A percentile compares a stretch with the other conserved stretches of the same genome.
These are phyloP conservation scores for Sodiomyces alkalinus DNA, from an alignment of 2,329 filamentous ascomycete species.

Conservation along the genomic window DNA sequence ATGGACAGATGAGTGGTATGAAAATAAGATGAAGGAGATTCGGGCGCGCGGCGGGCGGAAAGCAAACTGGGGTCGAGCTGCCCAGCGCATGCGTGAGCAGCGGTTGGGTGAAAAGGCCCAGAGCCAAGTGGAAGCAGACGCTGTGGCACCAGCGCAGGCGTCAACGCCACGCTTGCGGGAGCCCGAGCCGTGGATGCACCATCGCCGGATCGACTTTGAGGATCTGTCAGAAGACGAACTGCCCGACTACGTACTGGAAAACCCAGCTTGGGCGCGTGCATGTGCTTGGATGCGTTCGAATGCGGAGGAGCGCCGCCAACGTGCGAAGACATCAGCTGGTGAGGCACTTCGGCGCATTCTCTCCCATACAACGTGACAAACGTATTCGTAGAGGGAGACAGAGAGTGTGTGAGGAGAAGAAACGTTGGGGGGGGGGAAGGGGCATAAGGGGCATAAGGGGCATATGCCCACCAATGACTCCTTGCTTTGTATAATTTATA, in stretches of 20 bases:
- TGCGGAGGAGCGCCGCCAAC: too few species aligned
- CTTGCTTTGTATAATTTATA: too few species aligned
- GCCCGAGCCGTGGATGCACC: constrained; percentile 15
- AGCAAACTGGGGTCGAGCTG: constrained; percentile 30
- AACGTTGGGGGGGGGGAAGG: too few species aligned
- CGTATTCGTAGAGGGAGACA: too few species aligned
- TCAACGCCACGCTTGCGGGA: constrained; percentile 7
- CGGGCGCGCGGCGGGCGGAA: constrained; percentile 31
- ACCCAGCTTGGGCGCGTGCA: constrained; percentile 29
- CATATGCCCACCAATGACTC: too few species aligned
- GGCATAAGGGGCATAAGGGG: too few species aligned
- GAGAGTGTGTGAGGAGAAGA: too few species aligned
- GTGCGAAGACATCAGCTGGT: too few species aligned
- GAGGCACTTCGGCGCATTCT: too few species aligned
- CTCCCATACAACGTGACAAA: too few species aligned
- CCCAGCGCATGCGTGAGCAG: constrained; percentile 20
- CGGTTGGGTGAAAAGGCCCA: constrained; percentile 9
- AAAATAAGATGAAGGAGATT: constrained; percentile 34
- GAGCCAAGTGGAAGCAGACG: background rate
- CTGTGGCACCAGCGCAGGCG: background rate
- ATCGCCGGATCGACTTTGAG: constrained; percentile 18
- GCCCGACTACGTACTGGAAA: constrained; percentile 26
- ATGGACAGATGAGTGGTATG: constrained; percentile 28
- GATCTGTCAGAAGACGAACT: constrained; percentile 22
- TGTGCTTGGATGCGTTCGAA: constrained; percentile 20